Conservation (phyloP, 495 filamentous ascomycete genomes). For the Cladorrhinum samala region DNA sequence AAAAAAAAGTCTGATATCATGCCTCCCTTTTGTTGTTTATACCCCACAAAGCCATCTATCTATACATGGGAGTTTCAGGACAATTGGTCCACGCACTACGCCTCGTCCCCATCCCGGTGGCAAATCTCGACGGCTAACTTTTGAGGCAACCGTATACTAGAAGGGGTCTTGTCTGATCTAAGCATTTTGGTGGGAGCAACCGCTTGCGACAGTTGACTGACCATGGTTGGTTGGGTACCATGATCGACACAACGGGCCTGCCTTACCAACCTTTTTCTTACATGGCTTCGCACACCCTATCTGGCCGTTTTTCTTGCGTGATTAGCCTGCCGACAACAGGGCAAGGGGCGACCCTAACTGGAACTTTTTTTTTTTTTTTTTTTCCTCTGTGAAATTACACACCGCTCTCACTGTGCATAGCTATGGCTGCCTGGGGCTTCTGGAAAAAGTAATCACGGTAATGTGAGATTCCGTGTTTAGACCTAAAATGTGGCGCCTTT, state of each 20-base stretch:
- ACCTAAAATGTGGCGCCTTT: too few species aligned
- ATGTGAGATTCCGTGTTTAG: too few species aligned
- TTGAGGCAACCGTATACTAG: neutral
- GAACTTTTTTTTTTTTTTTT: too few species aligned
- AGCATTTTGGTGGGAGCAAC: too few species aligned
- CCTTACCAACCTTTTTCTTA: neutral
- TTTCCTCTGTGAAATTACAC: too few species aligned
- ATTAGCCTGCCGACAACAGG: too few species aligned
- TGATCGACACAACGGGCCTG: neutral
- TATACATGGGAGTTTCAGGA: neutral
- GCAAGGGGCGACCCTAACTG: too few species aligned
- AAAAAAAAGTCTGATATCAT: neutral
- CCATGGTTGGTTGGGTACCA: neutral
- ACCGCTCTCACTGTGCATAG: too few species aligned
- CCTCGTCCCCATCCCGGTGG: neutral
- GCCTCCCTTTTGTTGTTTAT: neutral
- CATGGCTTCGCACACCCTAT: neutral
- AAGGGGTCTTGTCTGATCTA: too few species aligned
- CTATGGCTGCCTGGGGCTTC: too few species aligned
- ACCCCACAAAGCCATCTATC: neutral
- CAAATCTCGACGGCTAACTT: neutral
- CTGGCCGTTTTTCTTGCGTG: neutral
- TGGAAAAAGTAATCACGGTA: too few species aligned
- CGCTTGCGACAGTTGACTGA: too few species aligned
- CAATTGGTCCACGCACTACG: neutral